Evolutionary conservation across 202 grass and related monocot species (phyloP).

Genomic region (Saccharum hybrid): DNA sequence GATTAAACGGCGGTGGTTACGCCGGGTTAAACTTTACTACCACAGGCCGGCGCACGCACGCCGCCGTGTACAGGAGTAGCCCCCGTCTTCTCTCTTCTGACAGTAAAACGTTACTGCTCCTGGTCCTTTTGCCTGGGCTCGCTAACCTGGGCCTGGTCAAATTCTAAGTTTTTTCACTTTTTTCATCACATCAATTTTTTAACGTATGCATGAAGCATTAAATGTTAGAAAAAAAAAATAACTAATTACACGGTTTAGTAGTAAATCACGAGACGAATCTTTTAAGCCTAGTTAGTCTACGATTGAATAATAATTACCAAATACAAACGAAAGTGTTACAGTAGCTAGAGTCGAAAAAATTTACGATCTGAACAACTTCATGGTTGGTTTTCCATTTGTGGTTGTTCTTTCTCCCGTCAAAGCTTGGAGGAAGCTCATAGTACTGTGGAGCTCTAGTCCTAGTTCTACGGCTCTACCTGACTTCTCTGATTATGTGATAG

Average conservation of each 20-base stretch:
- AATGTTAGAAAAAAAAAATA: too few relatives aligned
- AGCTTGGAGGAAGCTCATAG: background rate
- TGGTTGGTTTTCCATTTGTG: background rate
- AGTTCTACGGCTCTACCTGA: background rate
- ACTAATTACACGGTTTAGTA: too few relatives aligned
- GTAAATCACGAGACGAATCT: too few relatives aligned
- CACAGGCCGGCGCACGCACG: background rate
- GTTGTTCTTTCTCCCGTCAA: background rate
- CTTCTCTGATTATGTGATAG: conserved; percentile 12
- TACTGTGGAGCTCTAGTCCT: background rate
- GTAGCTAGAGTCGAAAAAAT: too few relatives aligned
- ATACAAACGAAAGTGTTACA: too few relatives aligned
- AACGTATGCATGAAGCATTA: too few relatives aligned
- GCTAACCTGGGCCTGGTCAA: background rate
- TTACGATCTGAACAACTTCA: too few relatives aligned
- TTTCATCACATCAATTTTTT: too few relatives aligned
- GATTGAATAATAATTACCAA: too few relatives aligned
- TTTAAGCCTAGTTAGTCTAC: too few relatives aligned
- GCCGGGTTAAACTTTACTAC: background rate
- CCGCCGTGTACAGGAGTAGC: background rate
- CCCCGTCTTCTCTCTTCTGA: background rate
- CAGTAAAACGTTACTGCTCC: background rate
- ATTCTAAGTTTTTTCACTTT: too few relatives aligned
- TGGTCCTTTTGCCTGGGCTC: background rate
- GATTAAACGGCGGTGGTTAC: conserved; percentile 40